Conservation (phyloP, 2,329 filamentous ascomycete species). For the Tolypocladium amazonense region DNA sequence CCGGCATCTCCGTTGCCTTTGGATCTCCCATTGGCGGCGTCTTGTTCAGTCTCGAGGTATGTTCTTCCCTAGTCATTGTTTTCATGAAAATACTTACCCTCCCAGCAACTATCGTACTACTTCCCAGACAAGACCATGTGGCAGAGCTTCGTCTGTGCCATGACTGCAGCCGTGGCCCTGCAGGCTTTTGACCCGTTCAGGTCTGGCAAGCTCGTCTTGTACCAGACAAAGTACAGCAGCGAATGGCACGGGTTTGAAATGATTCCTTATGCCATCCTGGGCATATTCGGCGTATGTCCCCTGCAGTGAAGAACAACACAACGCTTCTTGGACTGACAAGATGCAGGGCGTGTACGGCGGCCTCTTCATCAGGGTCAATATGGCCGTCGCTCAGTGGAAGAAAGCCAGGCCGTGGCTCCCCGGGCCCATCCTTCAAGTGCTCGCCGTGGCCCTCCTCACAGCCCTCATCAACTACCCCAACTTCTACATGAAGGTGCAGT, state of each 20-base stretch:
- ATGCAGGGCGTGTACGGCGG: constrained; percentile 76
- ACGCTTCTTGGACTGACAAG: constrained; percentile 4
- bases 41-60: constrained; percentile 82
- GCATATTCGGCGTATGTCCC: constrained; percentile 58
- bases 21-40: constrained; percentile 91
- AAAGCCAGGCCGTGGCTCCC: constrained; percentile 55
- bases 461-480: constrained; percentile 92
- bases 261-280: constrained; percentile 75
- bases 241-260: constrained; percentile 95
- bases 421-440: constrained; percentile 69
- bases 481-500: constrained; percentile 89
- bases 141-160: constrained; percentile 98
- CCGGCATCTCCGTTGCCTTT: constrained; percentile 89
- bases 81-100: not conserved
- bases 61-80: not conserved
- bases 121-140: constrained; percentile 99
- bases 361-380: constrained; percentile 90
- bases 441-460: constrained; percentile 68
- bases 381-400: constrained; percentile 74
- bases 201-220: constrained; percentile 89
- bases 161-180: constrained; percentile 92
- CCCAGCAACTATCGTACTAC: constrained; percentile 85
- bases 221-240: constrained; percentile 86
- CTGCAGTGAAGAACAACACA: not conserved
- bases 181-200: constrained; percentile 92